Base-by-base conservation (phyloP, 2,329 filamentous ascomycete species). In the Cordyceps fumosorosea region DNA sequence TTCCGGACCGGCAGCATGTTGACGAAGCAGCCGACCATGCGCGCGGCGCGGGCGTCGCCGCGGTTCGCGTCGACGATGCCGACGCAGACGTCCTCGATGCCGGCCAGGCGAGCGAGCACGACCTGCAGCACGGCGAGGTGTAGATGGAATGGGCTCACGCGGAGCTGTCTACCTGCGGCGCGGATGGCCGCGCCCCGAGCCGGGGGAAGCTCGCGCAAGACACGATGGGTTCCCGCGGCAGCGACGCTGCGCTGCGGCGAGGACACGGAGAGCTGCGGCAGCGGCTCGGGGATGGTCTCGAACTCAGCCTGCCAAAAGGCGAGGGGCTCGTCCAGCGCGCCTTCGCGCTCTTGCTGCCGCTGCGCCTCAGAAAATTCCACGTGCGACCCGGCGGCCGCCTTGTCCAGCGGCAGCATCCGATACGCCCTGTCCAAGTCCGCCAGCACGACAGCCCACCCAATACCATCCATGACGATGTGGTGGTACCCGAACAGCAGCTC, bases 391-490 rank as follows among this genome's bases (percentile, higher is more conserved):
- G 52, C 52, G 1, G 52, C 14, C 2, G 34, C 12, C 32, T 42
- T 42, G 52, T 54, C 52, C 11, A 42, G 32, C 32, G 50, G 18
- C 29, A 53, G 50, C 50, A 53, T 53, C 11, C 29, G 50, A 67
- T 83, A 83, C 0, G 68, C 73, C 32, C 70, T 74, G n/a, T 78
- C 71, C 3, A 83, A 62, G 44, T 84, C 80, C 0, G 64, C 32
- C 14, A 80, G 61, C 20, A 84, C 69, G 2, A 82, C 65, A 11
- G 77, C 65, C 3, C 74, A 74, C 51, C 78, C 79, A 44, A 76
- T 64, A 0, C 77, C 80, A 64, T 84, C 82, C 72, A 84, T 75
- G 40, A 73, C 69, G 44, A 84, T 82, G 65, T 83, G 80, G 63
- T 83, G 80, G 52, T 72, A 74, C 1, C 70, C 70, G 5, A 84